Conservation (phyloP, 2,329 filamentous ascomycete species). For the Lojkania enalia region DNA sequence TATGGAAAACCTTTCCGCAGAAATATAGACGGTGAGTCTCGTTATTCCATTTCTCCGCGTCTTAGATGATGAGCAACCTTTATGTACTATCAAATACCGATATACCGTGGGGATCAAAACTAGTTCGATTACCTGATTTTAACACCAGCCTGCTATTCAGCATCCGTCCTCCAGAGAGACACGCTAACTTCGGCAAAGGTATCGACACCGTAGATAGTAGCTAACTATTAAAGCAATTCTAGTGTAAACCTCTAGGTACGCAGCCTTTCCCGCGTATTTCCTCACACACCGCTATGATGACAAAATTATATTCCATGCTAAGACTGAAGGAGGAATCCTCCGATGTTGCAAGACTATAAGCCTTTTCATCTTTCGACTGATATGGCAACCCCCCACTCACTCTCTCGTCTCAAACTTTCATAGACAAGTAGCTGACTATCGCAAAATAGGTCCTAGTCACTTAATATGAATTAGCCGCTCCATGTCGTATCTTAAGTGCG, state of each 20-base stretch:
- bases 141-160: neutral
- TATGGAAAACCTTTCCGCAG: no score
- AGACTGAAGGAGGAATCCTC: constrained; percentile 38
- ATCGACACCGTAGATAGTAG: neutral
- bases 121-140: constrained; percentile 45
- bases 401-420: neutral
- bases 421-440: neutral
- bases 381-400: constrained; percentile 1
- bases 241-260: constrained; percentile 4
- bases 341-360: constrained; percentile 40
- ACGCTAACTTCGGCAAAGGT: constrained; percentile 12
- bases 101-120: constrained; percentile 41
- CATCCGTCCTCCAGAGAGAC: neutral
- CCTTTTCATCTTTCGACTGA: constrained; percentile 49
- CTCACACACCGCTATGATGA: constrained; percentile 41
- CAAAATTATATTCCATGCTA: constrained; percentile 44
- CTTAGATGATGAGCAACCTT: constrained; percentile 39
- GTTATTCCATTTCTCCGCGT: no score
- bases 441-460: no score
- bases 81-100: constrained; percentile 48
- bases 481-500: no score
- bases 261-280: constrained; percentile 2
- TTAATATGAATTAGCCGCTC: no score
- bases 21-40: no score
- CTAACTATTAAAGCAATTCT: neutral